phyloP scores from a whole-genome alignment of 768 basidiomycete species.

The Polyporus arcularius region DNA sequence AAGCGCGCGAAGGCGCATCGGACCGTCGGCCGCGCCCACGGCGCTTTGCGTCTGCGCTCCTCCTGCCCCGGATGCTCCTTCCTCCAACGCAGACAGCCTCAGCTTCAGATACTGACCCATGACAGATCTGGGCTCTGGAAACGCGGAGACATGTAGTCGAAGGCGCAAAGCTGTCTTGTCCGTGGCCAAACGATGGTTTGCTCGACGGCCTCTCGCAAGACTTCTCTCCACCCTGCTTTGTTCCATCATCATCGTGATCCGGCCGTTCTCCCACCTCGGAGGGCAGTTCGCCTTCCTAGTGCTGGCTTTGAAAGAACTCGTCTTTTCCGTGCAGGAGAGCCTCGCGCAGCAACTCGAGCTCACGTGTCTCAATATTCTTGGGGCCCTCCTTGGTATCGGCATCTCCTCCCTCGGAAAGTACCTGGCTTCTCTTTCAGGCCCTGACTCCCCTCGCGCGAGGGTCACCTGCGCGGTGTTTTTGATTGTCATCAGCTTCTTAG shows the following conservation, averaged over 20 bases:
- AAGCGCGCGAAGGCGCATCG: too few species aligned
- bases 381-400: slow-evolving; percentile 42
- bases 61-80: too few species aligned
- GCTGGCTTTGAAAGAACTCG: slow-evolving; percentile 44
- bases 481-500: slow-evolving; percentile 39
- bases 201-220: slow-evolving; percentile 39
- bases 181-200: slow-evolving; percentile 17
- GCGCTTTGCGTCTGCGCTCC: too few species aligned
- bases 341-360: slow-evolving; percentile 50
- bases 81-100: too few species aligned
- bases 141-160: too few species aligned
- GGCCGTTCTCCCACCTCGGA: slow-evolving; percentile 41
- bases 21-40: too few species aligned
- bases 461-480: slow-evolving; percentile 44
- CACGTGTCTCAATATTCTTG: slow-evolving; percentile 44
- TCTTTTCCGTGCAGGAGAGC: slow-evolving; percentile 48
- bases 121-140: too few species aligned
- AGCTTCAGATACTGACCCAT: too few species aligned
- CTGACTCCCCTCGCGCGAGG: slow-evolving; percentile 32
- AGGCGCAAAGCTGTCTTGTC: not conserved
- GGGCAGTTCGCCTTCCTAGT: slow-evolving; percentile 41
- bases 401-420: slow-evolving; percentile 38
- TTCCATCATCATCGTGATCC: slow-evolving; percentile 38
- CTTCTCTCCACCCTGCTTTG: slow-evolving; percentile 48
- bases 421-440: slow-evolving; percentile 30